phyloP scores from a whole-genome alignment of 2,329 filamentous ascomycete genomes.

The Hortaea sp. region DNA sequence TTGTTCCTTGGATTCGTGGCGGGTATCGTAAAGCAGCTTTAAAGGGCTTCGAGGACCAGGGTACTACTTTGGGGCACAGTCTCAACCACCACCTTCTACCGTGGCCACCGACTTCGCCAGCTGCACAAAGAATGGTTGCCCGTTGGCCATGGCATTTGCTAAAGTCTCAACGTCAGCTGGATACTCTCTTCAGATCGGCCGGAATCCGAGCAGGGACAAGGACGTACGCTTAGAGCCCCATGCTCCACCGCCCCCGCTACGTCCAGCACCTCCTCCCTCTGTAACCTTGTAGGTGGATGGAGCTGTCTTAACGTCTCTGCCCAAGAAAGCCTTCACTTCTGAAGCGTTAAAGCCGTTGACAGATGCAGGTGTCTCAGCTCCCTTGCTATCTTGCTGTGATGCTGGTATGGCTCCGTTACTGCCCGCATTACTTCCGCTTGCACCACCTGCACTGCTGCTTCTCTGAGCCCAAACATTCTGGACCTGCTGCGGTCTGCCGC shows the following conservation, averaged over 20 bases:
- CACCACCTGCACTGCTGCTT: constrained; percentile 4
- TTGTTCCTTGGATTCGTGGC: too few relatives aligned
- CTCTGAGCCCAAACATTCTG: constrained; percentile 17
- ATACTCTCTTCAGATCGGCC: not conserved
- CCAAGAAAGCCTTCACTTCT: constrained; percentile 34
- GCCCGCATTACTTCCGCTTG: not conserved
- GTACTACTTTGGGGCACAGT: too few relatives aligned
- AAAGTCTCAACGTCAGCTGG: too few relatives aligned
- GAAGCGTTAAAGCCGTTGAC: constrained; percentile 32
- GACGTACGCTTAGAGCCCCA: constrained; percentile 31
- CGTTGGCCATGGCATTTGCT: constrained; percentile 32
- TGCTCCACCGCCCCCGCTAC: constrained; percentile 23
- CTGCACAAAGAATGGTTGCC: constrained; percentile 36
- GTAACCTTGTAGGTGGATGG: constrained; percentile 17
- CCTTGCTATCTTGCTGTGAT: constrained; percentile 1
- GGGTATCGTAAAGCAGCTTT: too few relatives aligned
- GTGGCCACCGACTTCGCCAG: constrained; percentile 35
- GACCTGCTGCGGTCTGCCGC: constrained; percentile 8
- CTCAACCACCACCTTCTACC: constrained; percentile 24
- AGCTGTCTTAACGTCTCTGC: constrained; percentile 25
- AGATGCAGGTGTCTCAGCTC: constrained; percentile 21
- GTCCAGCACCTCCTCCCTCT: constrained; percentile 4
- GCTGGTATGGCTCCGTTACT: constrained; percentile 11
- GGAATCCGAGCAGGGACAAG: not conserved
- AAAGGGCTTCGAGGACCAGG: too few relatives aligned